phyloP scores from a whole-genome alignment of 2,329 filamentous ascomycete species.

The Trichoderma gracile region DNA sequence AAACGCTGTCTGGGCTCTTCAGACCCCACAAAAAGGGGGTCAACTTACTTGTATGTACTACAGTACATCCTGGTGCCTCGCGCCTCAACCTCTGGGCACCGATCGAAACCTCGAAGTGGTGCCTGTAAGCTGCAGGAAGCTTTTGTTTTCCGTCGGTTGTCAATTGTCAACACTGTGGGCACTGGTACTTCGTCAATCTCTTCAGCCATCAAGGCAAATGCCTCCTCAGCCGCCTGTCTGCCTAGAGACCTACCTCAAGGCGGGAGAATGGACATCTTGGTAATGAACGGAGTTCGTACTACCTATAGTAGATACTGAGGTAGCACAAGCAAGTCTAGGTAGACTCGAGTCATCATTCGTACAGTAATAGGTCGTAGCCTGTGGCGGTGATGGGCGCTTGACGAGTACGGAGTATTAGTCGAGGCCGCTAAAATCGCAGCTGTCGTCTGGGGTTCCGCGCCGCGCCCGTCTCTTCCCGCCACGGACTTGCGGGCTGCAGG shows the following conservation, averaged over 20 bases:
- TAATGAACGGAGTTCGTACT: too few relatives aligned
- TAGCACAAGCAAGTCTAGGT: too few relatives aligned
- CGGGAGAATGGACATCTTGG: too few relatives aligned
- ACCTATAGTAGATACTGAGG: too few relatives aligned
- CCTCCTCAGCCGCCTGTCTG: too few relatives aligned
- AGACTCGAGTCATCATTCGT: too few relatives aligned
- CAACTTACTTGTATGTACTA: background rate
- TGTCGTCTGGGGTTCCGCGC: conserved; percentile 36
- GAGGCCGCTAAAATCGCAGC: background rate
- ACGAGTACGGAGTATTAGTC: background rate
- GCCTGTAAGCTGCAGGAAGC: background rate
- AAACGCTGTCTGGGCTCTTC: background rate
- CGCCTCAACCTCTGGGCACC: too few relatives aligned
- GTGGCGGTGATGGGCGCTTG: too few relatives aligned
- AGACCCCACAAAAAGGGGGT: background rate
- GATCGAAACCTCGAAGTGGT: too few relatives aligned
- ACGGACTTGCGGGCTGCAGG: conserved; percentile 33
- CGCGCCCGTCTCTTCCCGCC: conserved; percentile 34
- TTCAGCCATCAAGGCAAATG: background rate
- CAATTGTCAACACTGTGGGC: background rate
- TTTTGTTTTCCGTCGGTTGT: background rate
- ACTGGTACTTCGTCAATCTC: background rate
- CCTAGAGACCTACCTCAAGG: too few relatives aligned
- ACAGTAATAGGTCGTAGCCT: too few relatives aligned
- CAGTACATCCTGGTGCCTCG: background rate